Evolutionary conservation across 2,329 filamentous ascomycete genomes (phyloP).

Genomic region (Colletotrichum sansevieriae): DNA sequence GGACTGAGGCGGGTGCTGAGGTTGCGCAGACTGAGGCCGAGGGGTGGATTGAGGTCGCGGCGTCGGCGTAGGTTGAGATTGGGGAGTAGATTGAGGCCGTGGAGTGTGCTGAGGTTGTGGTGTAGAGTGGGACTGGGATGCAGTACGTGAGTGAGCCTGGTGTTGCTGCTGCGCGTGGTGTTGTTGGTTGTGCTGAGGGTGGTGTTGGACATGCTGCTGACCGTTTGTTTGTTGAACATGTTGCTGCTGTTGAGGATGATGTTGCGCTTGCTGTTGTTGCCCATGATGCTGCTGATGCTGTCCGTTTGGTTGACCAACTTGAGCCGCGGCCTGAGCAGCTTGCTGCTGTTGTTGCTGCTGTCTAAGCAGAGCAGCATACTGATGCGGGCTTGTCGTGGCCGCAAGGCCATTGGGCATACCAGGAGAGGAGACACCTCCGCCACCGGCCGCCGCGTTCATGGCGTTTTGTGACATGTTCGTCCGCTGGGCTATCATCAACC

Average conservation of each 20-base stretch:
- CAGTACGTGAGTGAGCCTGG: conserved; percentile 20
- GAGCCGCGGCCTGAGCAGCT: conserved; percentile 49
- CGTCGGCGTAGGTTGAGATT: conserved; percentile 23
- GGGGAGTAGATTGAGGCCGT: conserved; percentile 32
- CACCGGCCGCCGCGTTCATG: conserved; percentile 68
- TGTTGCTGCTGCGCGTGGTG: conserved; percentile 27
- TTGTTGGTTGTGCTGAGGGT: conserved; percentile 30
- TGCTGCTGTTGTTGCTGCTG: conserved; percentile 67
- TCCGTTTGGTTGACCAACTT: conserved; percentile 41
- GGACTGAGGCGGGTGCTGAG: conserved; percentile 64
- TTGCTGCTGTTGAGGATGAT: conserved; percentile 33
- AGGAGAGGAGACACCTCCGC: conserved; percentile 48
- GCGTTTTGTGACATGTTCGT: conserved; percentile 60
- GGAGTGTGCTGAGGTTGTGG: conserved; percentile 34
- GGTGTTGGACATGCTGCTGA: conserved; percentile 37
- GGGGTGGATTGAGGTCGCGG: conserved; percentile 25
- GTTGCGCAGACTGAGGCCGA: conserved; percentile 10
- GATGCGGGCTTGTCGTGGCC: conserved; percentile 66
- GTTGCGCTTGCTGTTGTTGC: conserved; percentile 41
- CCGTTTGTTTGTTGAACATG: conserved; percentile 26
- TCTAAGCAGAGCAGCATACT: conserved; percentile 70
- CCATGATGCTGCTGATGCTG: conserved; percentile 42
- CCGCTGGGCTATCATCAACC: conserved; percentile 62
- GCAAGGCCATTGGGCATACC: conserved; percentile 63
- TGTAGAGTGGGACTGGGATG: conserved; percentile 22